Conservation (phyloP, 2,329 filamentous ascomycete species). For the Chaetoscypha palmicola region DNA sequence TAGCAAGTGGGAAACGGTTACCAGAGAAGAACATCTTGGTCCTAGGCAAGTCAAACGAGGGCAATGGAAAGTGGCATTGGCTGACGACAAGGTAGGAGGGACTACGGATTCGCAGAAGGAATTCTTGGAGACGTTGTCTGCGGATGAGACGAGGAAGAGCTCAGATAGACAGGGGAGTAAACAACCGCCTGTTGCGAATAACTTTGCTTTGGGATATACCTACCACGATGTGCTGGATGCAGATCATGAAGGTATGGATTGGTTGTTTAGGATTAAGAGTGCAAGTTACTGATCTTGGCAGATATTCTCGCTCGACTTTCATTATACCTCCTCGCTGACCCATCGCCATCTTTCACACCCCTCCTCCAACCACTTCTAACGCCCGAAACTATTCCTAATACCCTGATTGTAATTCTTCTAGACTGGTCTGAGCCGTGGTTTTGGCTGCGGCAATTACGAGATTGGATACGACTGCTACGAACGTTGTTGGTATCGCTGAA, state of each 20-base stretch:
- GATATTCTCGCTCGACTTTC: conserved; percentile 87
- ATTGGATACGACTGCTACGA: conserved; percentile 81
- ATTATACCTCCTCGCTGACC: conserved; percentile 79
- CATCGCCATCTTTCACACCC: conserved; percentile 73
- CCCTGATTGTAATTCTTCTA: conserved; percentile 81
- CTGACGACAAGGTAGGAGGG: conserved; percentile 51
- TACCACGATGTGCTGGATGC: conserved; percentile 92
- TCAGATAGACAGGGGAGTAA: conserved; percentile 50
- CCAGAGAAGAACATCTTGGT: conserved; percentile 89
- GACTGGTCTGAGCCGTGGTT: conserved; percentile 93
- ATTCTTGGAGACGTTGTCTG: conserved; percentile 59
- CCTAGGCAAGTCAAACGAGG: conserved; percentile 51
- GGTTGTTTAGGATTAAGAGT: conserved; percentile 13
- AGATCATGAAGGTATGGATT: conserved; percentile 74
- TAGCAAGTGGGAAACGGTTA: conserved; percentile 81
- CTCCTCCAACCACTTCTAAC: conserved; percentile 80
- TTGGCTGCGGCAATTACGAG: conserved; percentile 82
- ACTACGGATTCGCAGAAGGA: conserved; percentile 77
- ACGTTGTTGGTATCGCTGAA: conserved; percentile 68
- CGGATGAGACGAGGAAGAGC: conserved; percentile 34
- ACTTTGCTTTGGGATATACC: conserved; percentile 87
- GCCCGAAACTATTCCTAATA: conserved; percentile 75
- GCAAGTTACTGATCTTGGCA: conserved; percentile 33
- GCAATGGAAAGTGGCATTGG: conserved; percentile 4
- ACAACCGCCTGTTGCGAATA: conserved; percentile 77